Evolutionary conservation across 2,329 filamentous ascomycete genomes (phyloP).

Genomic region (Aspergillus pseudoterreus): DNA sequence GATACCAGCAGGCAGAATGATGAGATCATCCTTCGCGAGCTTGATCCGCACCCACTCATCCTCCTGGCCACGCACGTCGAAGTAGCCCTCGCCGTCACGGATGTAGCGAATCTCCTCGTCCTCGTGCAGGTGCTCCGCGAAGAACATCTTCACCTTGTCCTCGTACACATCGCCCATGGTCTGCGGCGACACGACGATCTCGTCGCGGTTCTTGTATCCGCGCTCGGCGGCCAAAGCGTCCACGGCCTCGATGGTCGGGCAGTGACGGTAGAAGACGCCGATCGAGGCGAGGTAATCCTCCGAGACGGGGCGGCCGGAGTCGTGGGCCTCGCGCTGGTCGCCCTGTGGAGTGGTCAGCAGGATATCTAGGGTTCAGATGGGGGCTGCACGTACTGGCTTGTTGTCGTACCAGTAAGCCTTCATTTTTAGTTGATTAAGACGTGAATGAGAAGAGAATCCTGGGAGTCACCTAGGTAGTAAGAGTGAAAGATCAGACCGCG

Average conservation of each 20-base stretch:
- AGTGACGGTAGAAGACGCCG: conserved; percentile 75
- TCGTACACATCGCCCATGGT: conserved; percentile 87
- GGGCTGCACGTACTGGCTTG: conserved; percentile 47
- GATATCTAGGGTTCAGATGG: background rate
- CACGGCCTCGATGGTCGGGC: conserved; percentile 63
- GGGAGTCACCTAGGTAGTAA: background rate
- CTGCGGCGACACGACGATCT: conserved; percentile 81
- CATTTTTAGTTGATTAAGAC: conserved; percentile 45
- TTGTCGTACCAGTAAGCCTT: conserved; percentile 71
- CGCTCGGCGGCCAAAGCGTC: conserved; percentile 70
- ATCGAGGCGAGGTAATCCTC: conserved; percentile 65
- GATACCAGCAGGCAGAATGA: conserved; percentile 90
- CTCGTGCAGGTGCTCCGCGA: conserved; percentile 93
- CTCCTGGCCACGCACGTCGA: conserved; percentile 78
- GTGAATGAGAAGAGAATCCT: background rate
- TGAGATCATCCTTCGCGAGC: conserved; percentile 81
- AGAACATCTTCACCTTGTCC: conserved; percentile 89
- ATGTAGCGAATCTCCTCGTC: conserved; percentile 98
- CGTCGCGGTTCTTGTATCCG: conserved; percentile 90
- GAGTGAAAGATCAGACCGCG: conserved; percentile 5
- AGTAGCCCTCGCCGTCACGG: conserved; percentile 81
- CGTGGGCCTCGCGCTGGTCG: conserved; percentile 88
- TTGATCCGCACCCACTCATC: conserved; percentile 88
- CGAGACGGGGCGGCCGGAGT: conserved; percentile 70
- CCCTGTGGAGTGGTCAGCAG: conserved; percentile 54